Evolutionary conservation across 805 yeast genomes (phyloP).

Genomic region (Vanderwaltozyma tropicalis): DNA sequence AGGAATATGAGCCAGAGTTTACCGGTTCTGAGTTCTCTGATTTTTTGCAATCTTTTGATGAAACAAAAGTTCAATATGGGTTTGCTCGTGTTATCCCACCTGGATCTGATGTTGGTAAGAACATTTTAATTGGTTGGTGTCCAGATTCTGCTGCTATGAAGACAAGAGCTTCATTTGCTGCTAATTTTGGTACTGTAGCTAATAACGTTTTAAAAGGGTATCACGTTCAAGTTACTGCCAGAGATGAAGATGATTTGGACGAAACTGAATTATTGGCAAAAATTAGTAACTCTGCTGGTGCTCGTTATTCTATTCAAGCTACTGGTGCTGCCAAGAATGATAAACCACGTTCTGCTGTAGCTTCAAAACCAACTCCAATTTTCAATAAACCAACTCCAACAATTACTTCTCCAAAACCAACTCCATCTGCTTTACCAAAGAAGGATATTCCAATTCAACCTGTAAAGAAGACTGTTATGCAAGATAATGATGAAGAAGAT

Average conservation of each 20-base stretch:
- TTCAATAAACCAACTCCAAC: slow-evolving; percentile 15
- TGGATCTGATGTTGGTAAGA: slow-evolving; percentile 81
- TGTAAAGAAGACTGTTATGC: slow-evolving; percentile 2
- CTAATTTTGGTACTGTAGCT: slow-evolving; percentile 67
- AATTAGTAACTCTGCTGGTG: slow-evolving; percentile 88
- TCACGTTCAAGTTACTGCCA: slow-evolving; percentile 94
- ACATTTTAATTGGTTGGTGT: slow-evolving; percentile 87
- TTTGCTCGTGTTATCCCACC: slow-evolving; percentile 79
- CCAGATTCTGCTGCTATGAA: slow-evolving; percentile 90
- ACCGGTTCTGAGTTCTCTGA: slow-evolving; percentile 61
- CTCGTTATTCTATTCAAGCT: slow-evolving; percentile 69
- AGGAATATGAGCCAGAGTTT: slow-evolving; percentile 33
- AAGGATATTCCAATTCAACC: slow-evolving; percentile 8
- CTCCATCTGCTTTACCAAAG: slow-evolving; percentile 11
- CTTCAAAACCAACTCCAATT: slow-evolving; percentile 12
- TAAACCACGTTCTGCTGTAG: slow-evolving; percentile 25
- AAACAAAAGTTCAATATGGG: slow-evolving; percentile 84
- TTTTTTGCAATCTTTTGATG: slow-evolving; percentile 72
- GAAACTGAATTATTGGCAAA: slow-evolving; percentile 63
- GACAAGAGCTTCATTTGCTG: slow-evolving; percentile 63
- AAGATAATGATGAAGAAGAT: slow-evolving; percentile 29
- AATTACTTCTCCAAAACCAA: slow-evolving; percentile 14
- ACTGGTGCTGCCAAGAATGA: slow-evolving; percentile 26
- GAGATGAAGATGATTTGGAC: slow-evolving; percentile 83
- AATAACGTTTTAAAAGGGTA: slow-evolving; percentile 59